phyloP scores from a whole-genome alignment of 2,329 filamentous ascomycete genomes.

The Aspergillus candidus region DNA sequence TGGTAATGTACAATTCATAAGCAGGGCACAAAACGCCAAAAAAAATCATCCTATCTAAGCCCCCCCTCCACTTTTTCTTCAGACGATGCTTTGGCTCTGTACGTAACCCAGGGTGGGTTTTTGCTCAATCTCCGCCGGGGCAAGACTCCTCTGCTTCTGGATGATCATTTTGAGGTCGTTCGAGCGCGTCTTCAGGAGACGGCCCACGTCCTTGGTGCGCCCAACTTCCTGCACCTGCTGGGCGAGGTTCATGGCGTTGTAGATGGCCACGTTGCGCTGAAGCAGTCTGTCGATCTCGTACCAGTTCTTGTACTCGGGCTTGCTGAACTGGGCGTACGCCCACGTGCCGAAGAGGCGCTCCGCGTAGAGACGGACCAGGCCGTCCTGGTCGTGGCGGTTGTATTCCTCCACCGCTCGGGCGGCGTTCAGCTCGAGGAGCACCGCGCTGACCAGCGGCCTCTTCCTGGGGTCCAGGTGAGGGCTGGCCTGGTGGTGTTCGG shows the following conservation, averaged over 20 bases:
- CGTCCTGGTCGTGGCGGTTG: constrained; percentile 35
- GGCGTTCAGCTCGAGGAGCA: constrained; percentile 42
- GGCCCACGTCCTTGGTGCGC: constrained; percentile 18
- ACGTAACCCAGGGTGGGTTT: constrained; percentile 16
- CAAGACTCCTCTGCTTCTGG: constrained; percentile 18
- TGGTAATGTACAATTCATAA: constrained; percentile 21
- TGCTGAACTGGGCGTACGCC: constrained; percentile 19
- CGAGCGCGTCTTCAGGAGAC: constrained; percentile 19
- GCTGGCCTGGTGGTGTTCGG: constrained; percentile 24
- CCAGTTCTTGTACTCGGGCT: constrained; percentile 17
- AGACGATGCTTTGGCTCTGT: constrained; percentile 10
- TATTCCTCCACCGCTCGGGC: constrained; percentile 34
- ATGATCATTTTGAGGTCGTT: constrained; percentile 50
- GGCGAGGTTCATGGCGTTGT: constrained; percentile 38
- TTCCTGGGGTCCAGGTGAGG: constrained; percentile 30
- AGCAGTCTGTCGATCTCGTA: constrained; percentile 20
- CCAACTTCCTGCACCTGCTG: constrained; percentile 29
- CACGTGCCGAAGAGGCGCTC: constrained; percentile 32
- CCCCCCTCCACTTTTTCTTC: background rate
- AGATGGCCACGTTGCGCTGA: constrained; percentile 30
- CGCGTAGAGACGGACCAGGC: constrained; percentile 37
- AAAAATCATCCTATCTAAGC: constrained; percentile 1
- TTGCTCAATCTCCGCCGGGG: constrained; percentile 14
- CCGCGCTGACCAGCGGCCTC: constrained; percentile 38
- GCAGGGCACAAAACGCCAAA: background rate